Evolutionary conservation across 352 stramenopile genomes (phyloP), one percentile per base, ranked within the genome.

Genomic region (Phytophthora cryptogea): DNA sequence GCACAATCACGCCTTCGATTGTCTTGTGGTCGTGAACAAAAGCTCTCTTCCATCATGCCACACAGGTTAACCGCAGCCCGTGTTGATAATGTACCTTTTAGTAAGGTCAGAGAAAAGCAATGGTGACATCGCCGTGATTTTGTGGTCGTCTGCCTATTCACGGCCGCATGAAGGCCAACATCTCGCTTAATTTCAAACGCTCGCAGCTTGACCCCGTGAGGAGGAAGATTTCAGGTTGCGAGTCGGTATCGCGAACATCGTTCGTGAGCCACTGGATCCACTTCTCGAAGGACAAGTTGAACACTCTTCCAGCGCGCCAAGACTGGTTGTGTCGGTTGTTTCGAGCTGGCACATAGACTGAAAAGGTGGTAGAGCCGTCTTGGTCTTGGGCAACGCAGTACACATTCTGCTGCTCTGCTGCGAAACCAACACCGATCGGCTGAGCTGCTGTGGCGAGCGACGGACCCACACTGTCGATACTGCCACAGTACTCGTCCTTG

Each of bases 1-100:
- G n/a, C n/a, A n/a, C n/a, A n/a, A n/a, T n/a, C n/a, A n/a, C n/a
- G n/a, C n/a, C n/a, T n/a, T n/a, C n/a, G n/a, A n/a, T n/a, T n/a
- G n/a, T n/a, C n/a, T n/a, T n/a, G n/a, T n/a, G n/a, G n/a, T n/a
- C n/a, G n/a, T n/a, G n/a, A n/a, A n/a, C n/a, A n/a, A n/a, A n/a
- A n/a, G n/a, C n/a, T n/a, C n/a, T n/a, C n/a, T n/a, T n/a, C n/a
- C n/a, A n/a, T n/a, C n/a, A n/a, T n/a, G n/a, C n/a, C n/a, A n/a
- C n/a, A n/a, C n/a, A n/a, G n/a, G n/a, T n/a, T n/a, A n/a, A n/a
- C n/a, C 35, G 6, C 8, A 45, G 17, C 32, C 1, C 5, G 26
- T 50, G 37, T 58, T 49, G 39, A 58, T 41, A 37, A 39, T n/a
- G n/a, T 39, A 57, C 8, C 42, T 48, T 48, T 23, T 2, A 23